A percentile compares a stretch with the other conserved stretches of the same genome.
Conservation (phyloP, 257 asterid genomes). For the Solanum boliviense region DNA sequence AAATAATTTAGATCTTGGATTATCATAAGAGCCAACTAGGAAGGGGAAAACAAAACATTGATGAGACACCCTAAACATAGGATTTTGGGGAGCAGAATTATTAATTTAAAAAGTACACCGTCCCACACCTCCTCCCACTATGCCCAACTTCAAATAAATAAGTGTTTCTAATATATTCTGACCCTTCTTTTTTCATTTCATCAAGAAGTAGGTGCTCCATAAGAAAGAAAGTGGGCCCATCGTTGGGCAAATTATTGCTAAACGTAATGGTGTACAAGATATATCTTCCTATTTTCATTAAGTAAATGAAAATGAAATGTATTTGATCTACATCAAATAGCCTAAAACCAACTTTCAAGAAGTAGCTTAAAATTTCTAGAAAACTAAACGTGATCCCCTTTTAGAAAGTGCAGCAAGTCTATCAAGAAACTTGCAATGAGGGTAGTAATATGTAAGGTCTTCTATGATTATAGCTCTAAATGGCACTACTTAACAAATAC, state of each 20-base stretch:
- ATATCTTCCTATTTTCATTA: neutral
- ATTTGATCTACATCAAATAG: neutral
- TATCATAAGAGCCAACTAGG: neutral
- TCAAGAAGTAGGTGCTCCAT: neutral
- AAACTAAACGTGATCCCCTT: neutral
- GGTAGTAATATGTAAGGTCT: neutral
- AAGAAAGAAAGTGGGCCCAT: neutral
- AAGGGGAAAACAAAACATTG: neutral
- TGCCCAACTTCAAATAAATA: neutral
- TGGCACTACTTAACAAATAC: neutral
- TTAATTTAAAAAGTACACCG: neutral
- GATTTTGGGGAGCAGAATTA: neutral
- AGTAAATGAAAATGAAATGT: neutral
- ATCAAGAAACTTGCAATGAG: neutral
- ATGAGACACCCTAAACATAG: neutral
- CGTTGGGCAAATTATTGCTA: neutral
- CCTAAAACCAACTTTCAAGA: neutral
- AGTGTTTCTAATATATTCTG: neutral
- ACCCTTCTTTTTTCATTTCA: neutral
- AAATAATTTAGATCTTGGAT: neutral
- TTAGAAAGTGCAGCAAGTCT: neutral
- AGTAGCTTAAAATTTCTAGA: neutral
- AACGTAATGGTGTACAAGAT: neutral
- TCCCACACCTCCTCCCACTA: neutral
- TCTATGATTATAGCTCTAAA: neutral